Evolutionary conservation across 2,329 filamentous ascomycete species (phyloP).

Genomic region (Leptosphaerulina australis): DNA sequence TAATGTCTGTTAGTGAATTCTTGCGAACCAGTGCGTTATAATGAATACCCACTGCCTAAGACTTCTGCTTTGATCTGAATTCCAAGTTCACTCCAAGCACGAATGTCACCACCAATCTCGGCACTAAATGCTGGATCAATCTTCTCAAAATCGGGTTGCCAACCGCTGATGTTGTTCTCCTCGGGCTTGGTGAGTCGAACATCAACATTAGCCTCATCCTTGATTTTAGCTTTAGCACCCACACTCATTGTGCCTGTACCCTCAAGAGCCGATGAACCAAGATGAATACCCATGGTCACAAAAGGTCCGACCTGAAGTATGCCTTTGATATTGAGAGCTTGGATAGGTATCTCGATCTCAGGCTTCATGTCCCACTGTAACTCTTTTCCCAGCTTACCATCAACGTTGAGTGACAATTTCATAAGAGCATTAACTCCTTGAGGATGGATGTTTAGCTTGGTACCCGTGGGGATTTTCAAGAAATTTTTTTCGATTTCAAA

Average conservation of each 20-base stretch:
- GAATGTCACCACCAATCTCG: conserved; percentile 22
- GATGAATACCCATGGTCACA: conserved; percentile 29
- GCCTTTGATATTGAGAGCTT: conserved; percentile 25
- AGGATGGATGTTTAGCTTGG: conserved; percentile 26
- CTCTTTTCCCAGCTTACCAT: conserved; percentile 30
- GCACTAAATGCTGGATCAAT: conserved; percentile 27
- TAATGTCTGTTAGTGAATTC: conserved; percentile 1
- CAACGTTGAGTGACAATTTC: conserved; percentile 22
- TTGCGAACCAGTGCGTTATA: too few relatives aligned
- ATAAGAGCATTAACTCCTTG: conserved; percentile 25
- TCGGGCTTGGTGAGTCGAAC: conserved; percentile 18
- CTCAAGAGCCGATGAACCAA: conserved; percentile 26
- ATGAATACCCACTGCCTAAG: conserved; percentile 21
- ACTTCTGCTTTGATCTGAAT: conserved; percentile 30
- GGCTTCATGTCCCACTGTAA: conserved; percentile 29
- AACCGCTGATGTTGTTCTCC: conserved; percentile 27
- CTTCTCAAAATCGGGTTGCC: conserved; percentile 29
- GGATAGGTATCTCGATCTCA: conserved; percentile 31
- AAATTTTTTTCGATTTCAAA: conserved; percentile 23
- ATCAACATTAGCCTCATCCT: conserved; percentile 24
- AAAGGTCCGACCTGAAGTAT: conserved; percentile 31
- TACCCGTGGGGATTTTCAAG: conserved; percentile 19
- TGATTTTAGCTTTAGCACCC: conserved; percentile 29
- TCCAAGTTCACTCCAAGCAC: conserved; percentile 30
- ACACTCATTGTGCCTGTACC: conserved; percentile 21